These are phyloP conservation scores for Ottelia alismoides DNA, from an alignment of 106 monocot genomes.

Conservation along the genomic window DNA sequence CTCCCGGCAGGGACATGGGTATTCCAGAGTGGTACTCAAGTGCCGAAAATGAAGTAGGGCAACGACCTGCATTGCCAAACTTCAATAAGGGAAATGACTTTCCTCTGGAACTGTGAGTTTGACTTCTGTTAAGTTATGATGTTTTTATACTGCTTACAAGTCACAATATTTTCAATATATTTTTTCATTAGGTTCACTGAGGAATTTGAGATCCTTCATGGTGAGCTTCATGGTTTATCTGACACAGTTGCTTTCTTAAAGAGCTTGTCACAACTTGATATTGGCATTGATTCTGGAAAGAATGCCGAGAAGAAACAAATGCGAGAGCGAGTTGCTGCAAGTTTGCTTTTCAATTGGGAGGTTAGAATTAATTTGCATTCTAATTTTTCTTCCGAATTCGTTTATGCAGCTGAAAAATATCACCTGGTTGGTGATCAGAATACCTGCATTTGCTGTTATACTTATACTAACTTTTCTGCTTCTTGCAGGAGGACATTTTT, in stretches of 20 bases:
- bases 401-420: too few species aligned
- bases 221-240: conserved; percentile 65
- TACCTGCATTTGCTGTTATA: too few species aligned
- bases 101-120: conserved; percentile 51
- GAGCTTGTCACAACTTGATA: conserved; percentile 61
- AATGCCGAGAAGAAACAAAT: conserved; percentile 50
- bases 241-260: conserved; percentile 83
- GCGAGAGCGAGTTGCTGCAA: conserved; percentile 66
- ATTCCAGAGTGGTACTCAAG: conserved; percentile 93
- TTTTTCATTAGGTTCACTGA: conserved; percentile 52
- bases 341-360: conserved; percentile 85
- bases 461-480: too few species aligned
- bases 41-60: conserved; percentile 76
- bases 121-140: too few species aligned
- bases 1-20: conserved; percentile 71
- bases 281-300: conserved; percentile 29
- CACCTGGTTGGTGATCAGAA: too few species aligned
- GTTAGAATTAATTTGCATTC: too few species aligned
- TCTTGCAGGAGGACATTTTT: conserved; percentile 79
- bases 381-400: too few species aligned
- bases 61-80: conserved; percentile 22
- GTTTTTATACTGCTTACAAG: too few species aligned
- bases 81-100: conserved; percentile 20
- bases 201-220: conserved; percentile 84
- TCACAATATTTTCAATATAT: too few species aligned